A percentile compares a stretch with the other conserved stretches of the same genome.
Evolutionary conservation across 148 eudicot genomes (phyloP).

Genomic region (Selenicereus undatus): DNA sequence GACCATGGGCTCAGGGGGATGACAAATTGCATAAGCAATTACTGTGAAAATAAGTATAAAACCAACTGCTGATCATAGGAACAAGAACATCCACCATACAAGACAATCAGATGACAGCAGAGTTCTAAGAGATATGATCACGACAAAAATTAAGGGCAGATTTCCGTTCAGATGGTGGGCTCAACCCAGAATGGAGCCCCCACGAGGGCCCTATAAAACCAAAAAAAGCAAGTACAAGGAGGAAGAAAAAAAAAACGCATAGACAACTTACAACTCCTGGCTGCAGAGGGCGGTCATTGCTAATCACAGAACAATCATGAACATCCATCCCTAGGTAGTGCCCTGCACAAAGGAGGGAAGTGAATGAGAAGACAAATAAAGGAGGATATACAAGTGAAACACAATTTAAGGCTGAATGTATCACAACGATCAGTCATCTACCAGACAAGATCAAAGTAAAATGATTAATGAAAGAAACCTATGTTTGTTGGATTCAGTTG

Average conservation of each 20-base stretch:
- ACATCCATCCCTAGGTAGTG: constrained; percentile 98
- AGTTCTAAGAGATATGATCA: neutral
- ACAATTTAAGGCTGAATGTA: neutral
- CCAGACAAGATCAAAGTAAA: neutral
- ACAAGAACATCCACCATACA: neutral
- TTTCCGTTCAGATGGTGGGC: neutral
- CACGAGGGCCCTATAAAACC: neutral
- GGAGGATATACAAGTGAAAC: neutral
- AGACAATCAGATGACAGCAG: neutral
- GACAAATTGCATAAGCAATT: neutral
- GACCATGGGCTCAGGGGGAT: neutral
- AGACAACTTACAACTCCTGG: constrained; percentile 79
- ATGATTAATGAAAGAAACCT: constrained; percentile 42
- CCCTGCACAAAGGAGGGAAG: constrained; percentile 36
- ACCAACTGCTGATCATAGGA: neutral
- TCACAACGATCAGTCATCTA: constrained; percentile 3
- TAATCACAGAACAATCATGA: constrained; percentile 78
- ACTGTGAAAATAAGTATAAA: neutral
- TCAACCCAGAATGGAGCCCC: neutral
- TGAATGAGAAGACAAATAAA: constrained; percentile 3
- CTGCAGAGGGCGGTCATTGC: constrained; percentile 63
- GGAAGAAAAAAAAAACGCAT: neutral
- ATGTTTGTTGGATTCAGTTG: constrained; percentile 88
- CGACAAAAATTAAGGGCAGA: neutral
- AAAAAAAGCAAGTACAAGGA: neutral